Base-by-base conservation (phyloP, 2,329 filamentous ascomycete species). In the Aspergillus proliferans region DNA sequence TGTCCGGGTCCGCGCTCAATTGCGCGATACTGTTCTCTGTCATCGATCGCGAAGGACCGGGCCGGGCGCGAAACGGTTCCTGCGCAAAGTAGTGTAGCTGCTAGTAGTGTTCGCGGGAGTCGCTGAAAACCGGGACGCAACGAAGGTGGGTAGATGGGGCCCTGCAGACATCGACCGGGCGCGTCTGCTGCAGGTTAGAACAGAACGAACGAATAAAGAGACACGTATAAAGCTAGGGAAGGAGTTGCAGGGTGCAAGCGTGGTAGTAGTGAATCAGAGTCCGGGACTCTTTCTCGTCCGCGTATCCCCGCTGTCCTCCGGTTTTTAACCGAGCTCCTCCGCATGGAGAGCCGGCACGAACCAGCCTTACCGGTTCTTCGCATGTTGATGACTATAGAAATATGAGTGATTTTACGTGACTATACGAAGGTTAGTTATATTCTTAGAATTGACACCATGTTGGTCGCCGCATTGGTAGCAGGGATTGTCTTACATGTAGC, bases 1-100 rank as follows among this genome's bases (percentile, higher is more conserved):
- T 57, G 36, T 64, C 62, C 47, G 61, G 58, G 51, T 43, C 52
- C 41, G 57, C 51, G 49, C 55, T 59, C 48, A 56, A 47, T 50
- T 55, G 55, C 50, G 55, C 53, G 39, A 56, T 49, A 47, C 43
- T 57, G 54, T 61, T 64, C 54, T 62, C 63, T 30, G 62, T 64
- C 65, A 66, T 68, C 49, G 56, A 57, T 52, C 43, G 52, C 45
- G 50, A 19, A 21, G 28, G 30, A 21, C 21, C 10, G 22, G 43
- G 18, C 18, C 21, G 49, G 40, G 52, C 57, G 58, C 57, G 55
- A 57, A 57, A 51, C 45, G 42, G 56, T 56, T 57, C 10, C 26
- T 30, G 57, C 55, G 58, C 57, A 60, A 51, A 52, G 48, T 41
- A 50, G 10, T 24, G 21, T 28, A 15, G 24, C 51, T 52, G 49